Evolutionary conservation across 108 stramenopile species (phyloP), one percentile per base, ranked within the genome.

Genomic region (Chaetoceros tenuissimus): DNA sequence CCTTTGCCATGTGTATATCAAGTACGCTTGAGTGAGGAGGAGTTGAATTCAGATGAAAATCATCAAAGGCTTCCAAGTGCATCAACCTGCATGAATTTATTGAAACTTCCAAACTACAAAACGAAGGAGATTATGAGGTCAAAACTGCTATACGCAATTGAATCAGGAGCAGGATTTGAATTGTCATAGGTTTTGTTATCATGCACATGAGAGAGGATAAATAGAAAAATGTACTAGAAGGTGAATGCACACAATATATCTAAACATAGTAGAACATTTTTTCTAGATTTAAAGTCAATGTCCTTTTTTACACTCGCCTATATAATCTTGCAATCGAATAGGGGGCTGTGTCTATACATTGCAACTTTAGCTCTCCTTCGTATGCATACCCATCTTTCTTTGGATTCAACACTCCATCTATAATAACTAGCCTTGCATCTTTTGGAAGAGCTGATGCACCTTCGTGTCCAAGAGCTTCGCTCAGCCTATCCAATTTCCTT

Each of bases 31-130:
- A 77, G 62, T 1, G 75, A 74, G 47, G 59, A 68, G 56, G 43
- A 53, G 31, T 51, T 57, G 30, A 3, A 57, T 8, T 59, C 62
- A 31, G 75, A 91, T 52, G 73, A 53, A 21, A 77, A 80, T 57
- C 77, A 79, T 25, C 68, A 72, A 23, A 68, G 82, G n/a, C 77
- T 98, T 0, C 97, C 97, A 8, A 93, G 94, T 0, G 73, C 80
- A 40, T 72, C 85, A 5, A 98, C 98, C 8, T 99, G 98, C 59
- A 96, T 98, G 91, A 98, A 99, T 63, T 69, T 97, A 48, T 73
- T 99, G 43, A 98, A 99, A 68, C 77, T 99, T 1, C 99, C 99
- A 8, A 88, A 94, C 53, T 99, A 99, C 61, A 52, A 71, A 23
- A 67, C 46, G 55, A 86, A 89, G 56, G 74, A 74, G 22, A 77